Evolutionary conservation across 2,329 filamentous ascomycete species (phyloP), one percentile per base, ranked within the genome.

Genomic region (Mycosphaerella arachidis): DNA sequence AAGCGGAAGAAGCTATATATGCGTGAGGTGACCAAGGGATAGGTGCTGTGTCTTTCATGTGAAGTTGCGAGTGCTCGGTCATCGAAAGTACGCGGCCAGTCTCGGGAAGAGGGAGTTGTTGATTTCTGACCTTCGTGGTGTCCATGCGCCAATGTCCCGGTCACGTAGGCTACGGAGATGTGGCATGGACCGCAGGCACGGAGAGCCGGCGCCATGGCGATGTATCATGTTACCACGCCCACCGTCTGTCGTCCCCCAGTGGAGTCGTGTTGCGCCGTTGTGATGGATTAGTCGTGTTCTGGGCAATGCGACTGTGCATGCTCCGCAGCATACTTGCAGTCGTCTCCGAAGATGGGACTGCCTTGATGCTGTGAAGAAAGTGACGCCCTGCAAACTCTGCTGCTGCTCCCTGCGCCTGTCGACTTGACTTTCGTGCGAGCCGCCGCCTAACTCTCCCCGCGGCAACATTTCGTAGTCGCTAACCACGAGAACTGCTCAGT

Each of bases 21-120:
- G 24, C 24, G 24, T 24, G 24, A 24, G 1, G 1, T 24, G 24
- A 24, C 24, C 24, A 2, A 24, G 24, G 24, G 3, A 58, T 46
- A 43, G 55, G 55, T 40, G 52, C 24, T 13, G 45, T 29, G 55
- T 43, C 20, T 13, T 6, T 27, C 46, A 48, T 48, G 50, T 37
- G 48, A 48, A 2, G 53, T 43, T 33, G 31, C 29, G 48, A 59
- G 57, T 51, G 24, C 35, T 57, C 20, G 31, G 52, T 31, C 35
- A 48, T 51, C 33, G 57, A 57, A 57, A 57, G 57, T 37, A 55
- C 16, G 33, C 50, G 54, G 50, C 60, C 53, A 50, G 12, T 20
- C 31, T 57, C 13, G 48, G 56, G 37, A 56, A 51, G 54, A 51
- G 45, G 31, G 29, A 35, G 46, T 48, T 16, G 46, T 45, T n/a